phyloP scores from a whole-genome alignment of 768 basidiomycete species.

The Crassisporium funariophilum region DNA sequence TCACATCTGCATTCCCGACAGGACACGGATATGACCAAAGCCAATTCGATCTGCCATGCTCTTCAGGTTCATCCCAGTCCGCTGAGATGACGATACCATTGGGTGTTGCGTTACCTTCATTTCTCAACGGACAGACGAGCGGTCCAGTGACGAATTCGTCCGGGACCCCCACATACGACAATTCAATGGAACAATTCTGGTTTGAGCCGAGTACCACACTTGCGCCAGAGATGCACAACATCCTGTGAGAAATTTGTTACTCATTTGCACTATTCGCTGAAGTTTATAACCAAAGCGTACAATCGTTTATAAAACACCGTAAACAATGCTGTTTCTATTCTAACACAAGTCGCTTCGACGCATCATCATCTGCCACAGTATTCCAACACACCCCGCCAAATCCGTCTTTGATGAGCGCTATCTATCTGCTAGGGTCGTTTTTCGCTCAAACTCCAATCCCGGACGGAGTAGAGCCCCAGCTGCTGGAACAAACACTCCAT shows the following conservation, averaged over 20 bases:
- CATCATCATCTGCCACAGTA: slow-evolving; percentile 26
- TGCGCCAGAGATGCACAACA: slow-evolving; percentile 19
- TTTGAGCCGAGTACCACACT: slow-evolving; percentile 11
- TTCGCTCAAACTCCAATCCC: slow-evolving; percentile 46
- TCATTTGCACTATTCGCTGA: background rate
- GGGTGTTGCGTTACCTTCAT: too few species aligned
- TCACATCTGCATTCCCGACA: too few species aligned
- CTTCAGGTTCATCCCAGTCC: too few species aligned
- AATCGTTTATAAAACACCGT: slow-evolving; percentile 56
- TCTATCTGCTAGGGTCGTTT: slow-evolving; percentile 61
- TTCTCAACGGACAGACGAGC: too few species aligned
- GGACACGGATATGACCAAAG: too few species aligned
- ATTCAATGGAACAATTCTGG: slow-evolving; percentile 11
- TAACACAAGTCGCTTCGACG: slow-evolving; percentile 45
- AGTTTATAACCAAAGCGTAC: slow-evolving; percentile 50
- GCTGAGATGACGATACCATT: too few species aligned
- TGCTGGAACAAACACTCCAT: slow-evolving; percentile 50
- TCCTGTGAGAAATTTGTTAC: slow-evolving; percentile 9
- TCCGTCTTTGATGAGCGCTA: slow-evolving; percentile 61
- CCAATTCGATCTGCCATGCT: too few species aligned
- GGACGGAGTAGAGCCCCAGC: slow-evolving; percentile 45
- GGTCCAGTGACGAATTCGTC: slow-evolving; percentile 21
- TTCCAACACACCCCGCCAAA: slow-evolving; percentile 39
- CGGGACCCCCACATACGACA: slow-evolving; percentile 14
- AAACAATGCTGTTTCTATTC: slow-evolving; percentile 63